These are phyloP conservation scores for Mortierella sp. DNA, from an alignment of 371 early-diverging fungal species.

Conservation along the genomic window DNA sequence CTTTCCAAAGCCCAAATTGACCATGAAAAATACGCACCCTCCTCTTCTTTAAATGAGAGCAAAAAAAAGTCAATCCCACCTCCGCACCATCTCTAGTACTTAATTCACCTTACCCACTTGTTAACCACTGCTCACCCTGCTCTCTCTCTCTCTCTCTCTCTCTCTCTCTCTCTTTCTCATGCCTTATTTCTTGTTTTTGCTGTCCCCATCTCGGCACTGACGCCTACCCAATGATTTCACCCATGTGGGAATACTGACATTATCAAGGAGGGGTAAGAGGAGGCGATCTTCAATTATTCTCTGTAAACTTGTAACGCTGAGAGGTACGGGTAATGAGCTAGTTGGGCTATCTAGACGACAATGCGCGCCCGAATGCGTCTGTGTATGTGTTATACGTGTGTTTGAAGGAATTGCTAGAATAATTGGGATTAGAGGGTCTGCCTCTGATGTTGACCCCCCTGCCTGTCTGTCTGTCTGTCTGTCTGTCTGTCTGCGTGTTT, in stretches of 20 bases:
- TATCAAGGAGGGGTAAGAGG: background rate
- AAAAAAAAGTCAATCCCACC: background rate
- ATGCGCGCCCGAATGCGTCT: no score
- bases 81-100: background rate
- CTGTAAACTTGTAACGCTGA: background rate
- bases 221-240: background rate
- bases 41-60: background rate
- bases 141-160: background rate
- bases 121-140: background rate
- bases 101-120: background rate
- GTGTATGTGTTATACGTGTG: background rate
- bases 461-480: no score
- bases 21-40: background rate
- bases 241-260: background rate
- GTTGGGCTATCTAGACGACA: conserved; percentile 11
- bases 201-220: background rate
- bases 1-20: background rate
- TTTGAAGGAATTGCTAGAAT: background rate
- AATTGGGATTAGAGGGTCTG: background rate
- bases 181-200: background rate
- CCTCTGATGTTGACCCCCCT: no score
- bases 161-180: background rate
- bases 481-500: background rate
- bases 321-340: background rate
- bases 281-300: background rate